Evolutionary conservation across 2,329 filamentous ascomycete genomes (phyloP).

Genomic region (Westerdykella ornata): DNA sequence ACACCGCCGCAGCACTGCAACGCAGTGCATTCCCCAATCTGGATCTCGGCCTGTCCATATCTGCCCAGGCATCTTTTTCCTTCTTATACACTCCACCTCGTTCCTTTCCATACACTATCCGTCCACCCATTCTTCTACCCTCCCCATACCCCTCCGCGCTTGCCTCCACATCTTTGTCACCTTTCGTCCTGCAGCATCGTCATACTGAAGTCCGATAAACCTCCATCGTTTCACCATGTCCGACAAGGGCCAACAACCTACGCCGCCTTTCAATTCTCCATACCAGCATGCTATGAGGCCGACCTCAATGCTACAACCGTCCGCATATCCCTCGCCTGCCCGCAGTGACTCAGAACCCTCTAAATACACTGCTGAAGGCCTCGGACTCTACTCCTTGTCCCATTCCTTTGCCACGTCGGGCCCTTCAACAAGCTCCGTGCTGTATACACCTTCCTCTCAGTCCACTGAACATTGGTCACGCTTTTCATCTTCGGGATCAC

Average conservation of each 20-base stretch:
- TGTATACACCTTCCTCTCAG: constrained; percentile 33
- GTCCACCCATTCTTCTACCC: constrained; percentile 4
- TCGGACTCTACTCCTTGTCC: constrained; percentile 32
- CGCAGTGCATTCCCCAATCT: constrained; percentile 15
- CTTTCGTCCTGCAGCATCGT: constrained; percentile 2
- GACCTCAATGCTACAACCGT: constrained; percentile 22
- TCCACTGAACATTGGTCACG: constrained; percentile 29
- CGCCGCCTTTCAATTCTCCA: constrained; percentile 33
- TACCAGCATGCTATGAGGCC: constrained; percentile 27
- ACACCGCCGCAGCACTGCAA: constrained; percentile 33
- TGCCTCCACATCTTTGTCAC: constrained; percentile 3
- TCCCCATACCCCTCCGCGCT: constrained; percentile 5
- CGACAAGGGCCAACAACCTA: constrained; percentile 24
- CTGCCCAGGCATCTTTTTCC: constrained; percentile 25
- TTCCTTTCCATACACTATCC: constrained; percentile 9
- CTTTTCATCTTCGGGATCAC: constrained; percentile 22
- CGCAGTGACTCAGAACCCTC: constrained; percentile 24
- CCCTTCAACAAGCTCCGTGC: constrained; percentile 8
- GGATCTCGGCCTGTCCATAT: constrained; percentile 16
- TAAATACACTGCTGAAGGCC: constrained; percentile 23
- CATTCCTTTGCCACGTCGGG: constrained; percentile 12
- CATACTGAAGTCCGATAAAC: neutral
- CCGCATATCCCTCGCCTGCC: constrained; percentile 32
- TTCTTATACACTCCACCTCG: constrained; percentile 19
- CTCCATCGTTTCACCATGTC: constrained; percentile 17